Percentiles rank a stretch among this genome's conserved stretches.
phyloP scores from a whole-genome alignment of 768 basidiomycete genomes.

The Tylopilus felleus region DNA sequence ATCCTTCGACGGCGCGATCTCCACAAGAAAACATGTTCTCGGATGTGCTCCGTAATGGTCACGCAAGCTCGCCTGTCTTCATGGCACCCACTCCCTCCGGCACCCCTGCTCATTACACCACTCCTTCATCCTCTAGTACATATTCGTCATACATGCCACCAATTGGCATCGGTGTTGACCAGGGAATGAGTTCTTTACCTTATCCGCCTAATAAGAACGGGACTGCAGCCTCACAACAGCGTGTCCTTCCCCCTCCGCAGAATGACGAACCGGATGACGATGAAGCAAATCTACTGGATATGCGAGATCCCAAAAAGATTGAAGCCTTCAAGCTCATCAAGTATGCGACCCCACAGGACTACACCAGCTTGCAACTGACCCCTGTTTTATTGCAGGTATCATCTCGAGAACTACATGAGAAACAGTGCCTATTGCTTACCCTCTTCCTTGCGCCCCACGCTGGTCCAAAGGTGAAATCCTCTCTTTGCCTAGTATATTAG shows the following conservation, averaged over 20 bases:
- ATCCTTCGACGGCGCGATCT: slow-evolving; percentile 40
- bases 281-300: slow-evolving; percentile 37
- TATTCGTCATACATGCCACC: slow-evolving; percentile 50
- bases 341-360: slow-evolving; percentile 38
- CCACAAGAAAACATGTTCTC: slow-evolving; percentile 55
- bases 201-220: slow-evolving; percentile 39
- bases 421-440: slow-evolving; percentile 88
- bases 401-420: slow-evolving; percentile 84
- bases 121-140: slow-evolving; percentile 33
- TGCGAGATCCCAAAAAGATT: slow-evolving; percentile 60
- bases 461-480: slow-evolving; percentile 69
- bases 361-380: neutral
- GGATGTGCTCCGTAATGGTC: slow-evolving; percentile 54
- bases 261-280: slow-evolving; percentile 51
- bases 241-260: slow-evolving; percentile 25
- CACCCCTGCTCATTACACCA: slow-evolving; percentile 42
- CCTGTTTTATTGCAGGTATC: slow-evolving; percentile 55
- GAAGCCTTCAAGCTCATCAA: slow-evolving; percentile 83
- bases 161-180: slow-evolving; percentile 57
- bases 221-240: slow-evolving; percentile 21
- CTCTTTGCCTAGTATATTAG: neutral
- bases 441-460: slow-evolving; percentile 79
- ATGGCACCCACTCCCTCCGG: slow-evolving; percentile 43
- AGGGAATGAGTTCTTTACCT: slow-evolving; percentile 48
- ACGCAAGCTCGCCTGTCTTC: slow-evolving; percentile 58